Percentiles rank a stretch among this genome's conserved stretches.
Conservation (phyloP, 2,329 filamentous ascomycete genomes). For the Colletotrichum theobromicola region DNA sequence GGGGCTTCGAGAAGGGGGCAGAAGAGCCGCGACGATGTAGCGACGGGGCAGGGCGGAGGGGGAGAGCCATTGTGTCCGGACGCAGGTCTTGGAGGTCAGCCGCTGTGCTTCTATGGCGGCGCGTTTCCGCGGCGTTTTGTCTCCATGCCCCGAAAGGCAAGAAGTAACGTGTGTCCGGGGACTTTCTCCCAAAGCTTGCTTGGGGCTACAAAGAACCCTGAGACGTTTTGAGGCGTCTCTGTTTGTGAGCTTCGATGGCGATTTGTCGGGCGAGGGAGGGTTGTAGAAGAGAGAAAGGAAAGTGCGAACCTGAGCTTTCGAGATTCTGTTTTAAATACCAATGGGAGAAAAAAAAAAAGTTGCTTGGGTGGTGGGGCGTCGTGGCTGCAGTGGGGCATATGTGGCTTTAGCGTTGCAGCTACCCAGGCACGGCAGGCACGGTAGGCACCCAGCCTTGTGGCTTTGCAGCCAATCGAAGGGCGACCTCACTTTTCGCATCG, state of each 20-base stretch:
- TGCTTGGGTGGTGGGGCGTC: not conserved
- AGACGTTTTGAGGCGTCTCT: conserved; percentile 56
- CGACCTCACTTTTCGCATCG: conserved; percentile 19
- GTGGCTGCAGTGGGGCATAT: conserved; percentile 1
- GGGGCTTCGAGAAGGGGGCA: conserved; percentile 6
- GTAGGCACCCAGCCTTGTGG: conserved; percentile 16
- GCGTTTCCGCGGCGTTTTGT: conserved; percentile 83
- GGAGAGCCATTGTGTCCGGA: conserved; percentile 43
- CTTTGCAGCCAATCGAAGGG: conserved; percentile 9
- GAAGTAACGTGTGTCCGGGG: conserved; percentile 81
- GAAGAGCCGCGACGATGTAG: conserved; percentile 45
- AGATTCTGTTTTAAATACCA: conserved; percentile 17
- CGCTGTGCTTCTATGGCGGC: conserved; percentile 99
- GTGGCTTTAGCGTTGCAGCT: conserved; percentile 3
- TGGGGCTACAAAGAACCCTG: conserved; percentile 42
- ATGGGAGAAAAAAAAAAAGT: not conserved
- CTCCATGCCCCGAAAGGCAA: conserved; percentile 37
- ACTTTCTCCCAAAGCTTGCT: conserved; percentile 99
- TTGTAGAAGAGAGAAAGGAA: conserved; percentile 49
- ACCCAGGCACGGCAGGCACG: not conserved
- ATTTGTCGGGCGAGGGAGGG: conserved; percentile 99
- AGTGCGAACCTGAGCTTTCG: not conserved
- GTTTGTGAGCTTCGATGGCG: conserved; percentile 99
- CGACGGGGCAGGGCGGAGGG: conserved; percentile 45
- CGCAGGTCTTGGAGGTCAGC: conserved; percentile 75